Conservation (phyloP, 345 rosid genomes). For the Garcia nutans region DNA sequence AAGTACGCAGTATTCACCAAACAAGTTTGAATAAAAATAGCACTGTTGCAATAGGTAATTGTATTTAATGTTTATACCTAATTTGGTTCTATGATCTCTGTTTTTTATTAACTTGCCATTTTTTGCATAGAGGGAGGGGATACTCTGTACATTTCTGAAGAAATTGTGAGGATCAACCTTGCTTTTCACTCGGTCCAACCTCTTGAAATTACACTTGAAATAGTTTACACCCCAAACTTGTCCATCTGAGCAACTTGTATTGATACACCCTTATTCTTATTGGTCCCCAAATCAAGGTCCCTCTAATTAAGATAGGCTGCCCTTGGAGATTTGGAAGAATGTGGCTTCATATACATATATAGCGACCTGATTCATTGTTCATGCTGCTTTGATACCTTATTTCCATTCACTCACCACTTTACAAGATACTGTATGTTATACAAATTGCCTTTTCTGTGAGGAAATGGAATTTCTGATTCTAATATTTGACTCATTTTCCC, state of each 20-base stretch:
- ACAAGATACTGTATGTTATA: slow-evolving; percentile 29
- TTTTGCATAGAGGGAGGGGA: slow-evolving; percentile 3
- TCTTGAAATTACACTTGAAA: slow-evolving; percentile 27
- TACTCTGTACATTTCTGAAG: slow-evolving; percentile 22
- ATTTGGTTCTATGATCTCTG: too few species aligned
- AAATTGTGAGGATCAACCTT: slow-evolving; percentile 22
- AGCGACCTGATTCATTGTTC: slow-evolving; percentile 18
- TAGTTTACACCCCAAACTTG: slow-evolving; percentile 23
- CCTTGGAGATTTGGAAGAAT: slow-evolving; percentile 25
- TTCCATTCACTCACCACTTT: slow-evolving; percentile 21
- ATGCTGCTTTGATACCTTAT: slow-evolving; percentile 10
- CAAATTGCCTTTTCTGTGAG: slow-evolving; percentile 24
- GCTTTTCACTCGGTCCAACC: slow-evolving; percentile 20
- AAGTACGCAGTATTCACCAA: too few species aligned
- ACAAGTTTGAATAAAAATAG: too few species aligned
- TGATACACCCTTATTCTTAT: slow-evolving; percentile 15
- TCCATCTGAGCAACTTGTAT: slow-evolving; percentile 13
- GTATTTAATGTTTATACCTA: too few species aligned
- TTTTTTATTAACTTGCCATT: background rate
- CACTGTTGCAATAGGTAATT: too few species aligned
- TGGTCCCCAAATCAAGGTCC: slow-evolving; percentile 28
- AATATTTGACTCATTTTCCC: slow-evolving; percentile 22
- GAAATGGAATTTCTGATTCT: slow-evolving; percentile 23
- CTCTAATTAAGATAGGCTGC: slow-evolving; percentile 28
- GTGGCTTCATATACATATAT: slow-evolving; percentile 15